Evolutionary conservation across 495 filamentous ascomycete genomes (phyloP), one percentile per base, ranked within the genome.

Genomic region (Neurospora pannonica): DNA sequence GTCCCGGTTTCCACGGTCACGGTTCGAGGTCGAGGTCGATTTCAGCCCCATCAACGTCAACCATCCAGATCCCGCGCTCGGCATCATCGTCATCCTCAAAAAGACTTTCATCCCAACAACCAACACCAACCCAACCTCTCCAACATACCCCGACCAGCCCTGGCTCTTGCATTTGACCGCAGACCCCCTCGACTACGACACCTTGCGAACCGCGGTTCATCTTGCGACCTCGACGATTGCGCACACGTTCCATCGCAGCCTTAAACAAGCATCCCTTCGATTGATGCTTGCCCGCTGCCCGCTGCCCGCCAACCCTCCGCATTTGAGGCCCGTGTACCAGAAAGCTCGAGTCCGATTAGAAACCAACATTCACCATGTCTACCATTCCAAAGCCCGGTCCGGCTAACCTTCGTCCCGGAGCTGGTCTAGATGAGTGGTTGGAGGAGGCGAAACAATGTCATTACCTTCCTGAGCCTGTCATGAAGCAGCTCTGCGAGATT

Each of bases 401-500:
- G 62, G 94, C 94, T 70, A 94, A 92, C 79, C 86, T 97, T 39
- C 89, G 89, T 60, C 88, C 90, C 38, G 91, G 91, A 80, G 93
- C 94, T 54, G 93, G 93, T 24, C 91, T 95, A n/a, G 93, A 97
- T 78, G 94, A 98, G 84, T 99, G 96, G 96, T 89, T 98, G 19
- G 92, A 94, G 79, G 92, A 93, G 77, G 96, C 96, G 46, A 97
- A 97, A 82, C 92, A 95, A 80, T 98, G 97, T 87, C 94, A 97
- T 80, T 97, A 98, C 81, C 89, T 99, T 21, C 95, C 95, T 7
- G 96, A 99, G 84, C 84, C 90, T 48, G 94, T 94, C 78, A 99
- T 99, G 96, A 99, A 99, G 86, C 92, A 97, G 82, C 88, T 99
- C 21, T 99, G 96, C 83, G 96, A 99, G 86, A 97, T 97, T 75